phyloP scores from a whole-genome alignment of 2,329 filamentous ascomycete genomes.

The Sporothrix variecibatus region DNA sequence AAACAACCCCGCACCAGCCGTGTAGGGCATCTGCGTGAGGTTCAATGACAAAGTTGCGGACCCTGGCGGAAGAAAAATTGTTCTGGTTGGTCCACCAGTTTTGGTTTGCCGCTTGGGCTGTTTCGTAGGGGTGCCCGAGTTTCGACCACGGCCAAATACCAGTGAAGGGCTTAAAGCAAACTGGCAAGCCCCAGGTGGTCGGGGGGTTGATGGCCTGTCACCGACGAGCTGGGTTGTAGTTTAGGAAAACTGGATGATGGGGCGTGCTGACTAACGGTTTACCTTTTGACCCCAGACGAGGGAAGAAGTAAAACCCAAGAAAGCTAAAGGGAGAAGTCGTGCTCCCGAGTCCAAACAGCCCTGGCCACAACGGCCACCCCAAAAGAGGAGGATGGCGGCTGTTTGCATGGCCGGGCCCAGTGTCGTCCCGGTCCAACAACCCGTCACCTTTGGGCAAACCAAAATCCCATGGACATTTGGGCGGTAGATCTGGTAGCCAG shows the following conservation, averaged over 20 bases:
- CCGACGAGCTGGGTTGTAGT: slow-evolving; percentile 95
- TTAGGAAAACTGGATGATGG: slow-evolving; percentile 76
- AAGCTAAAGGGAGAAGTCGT: slow-evolving; percentile 82
- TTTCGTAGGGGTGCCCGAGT: slow-evolving; percentile 86
- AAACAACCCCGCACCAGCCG: slow-evolving; percentile 66
- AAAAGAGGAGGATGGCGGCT: slow-evolving; percentile 68
- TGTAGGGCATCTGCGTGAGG: slow-evolving; percentile 63
- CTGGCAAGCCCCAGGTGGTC: slow-evolving; percentile 74
- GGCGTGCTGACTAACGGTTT: slow-evolving; percentile 77
- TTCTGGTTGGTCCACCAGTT: slow-evolving; percentile 82
- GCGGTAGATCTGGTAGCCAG: slow-evolving; percentile 70
- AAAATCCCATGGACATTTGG: slow-evolving; percentile 75
- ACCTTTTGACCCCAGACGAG: too few relatives aligned
- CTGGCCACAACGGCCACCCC: slow-evolving; percentile 76
- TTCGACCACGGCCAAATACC: slow-evolving; percentile 91
- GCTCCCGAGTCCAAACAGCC: slow-evolving; percentile 80
- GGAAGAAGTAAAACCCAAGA: slow-evolving; percentile 90
- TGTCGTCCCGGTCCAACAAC: slow-evolving; percentile 80
- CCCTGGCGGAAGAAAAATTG: slow-evolving; percentile 81
- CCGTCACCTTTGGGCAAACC: slow-evolving; percentile 70
- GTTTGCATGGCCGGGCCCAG: slow-evolving; percentile 87
- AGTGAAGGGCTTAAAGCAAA: slow-evolving; percentile 65
- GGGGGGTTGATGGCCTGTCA: slow-evolving; percentile 71
- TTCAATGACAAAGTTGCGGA: slow-evolving; percentile 85
- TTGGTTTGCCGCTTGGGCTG: slow-evolving; percentile 56